Evolutionary conservation across 208 protist species (phyloP), one percentile per base, ranked within the genome.

Genomic region (Leishmania aethiopica): DNA sequence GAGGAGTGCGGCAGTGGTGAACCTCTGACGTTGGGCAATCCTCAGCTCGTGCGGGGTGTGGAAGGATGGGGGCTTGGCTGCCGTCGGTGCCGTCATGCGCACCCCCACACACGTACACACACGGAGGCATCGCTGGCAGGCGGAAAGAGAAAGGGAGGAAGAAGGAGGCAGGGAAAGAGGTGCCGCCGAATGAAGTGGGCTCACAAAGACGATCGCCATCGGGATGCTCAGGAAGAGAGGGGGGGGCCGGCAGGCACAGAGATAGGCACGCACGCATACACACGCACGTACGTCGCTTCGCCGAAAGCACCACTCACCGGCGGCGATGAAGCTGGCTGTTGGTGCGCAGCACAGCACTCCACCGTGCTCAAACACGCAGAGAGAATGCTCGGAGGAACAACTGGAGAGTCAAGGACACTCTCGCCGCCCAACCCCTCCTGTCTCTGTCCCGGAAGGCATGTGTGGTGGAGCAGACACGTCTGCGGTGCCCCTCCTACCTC

Each of bases 21-120:
- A 3, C 22, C 45, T 35, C 45, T 10, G 42, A 53, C 40, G 42
- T 2, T 32, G 42, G 15, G 25, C 35, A 47, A n/a, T 35, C 8
- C 62, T 4, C 69, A 47, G 69, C n/a, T 49, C 28, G 40, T 51
- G 69, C 25, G 6, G 42, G 7, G 37, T 45, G 45, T 45, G 42
- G 69, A 73, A 47, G 10, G n/a, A 53, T 73, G 69, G n/a, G 69
- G 69, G 42, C 25, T 73, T 32, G 69, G 69, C 19, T 28, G 69
- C 42, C 69, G 28, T 47, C 69, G 22, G 5, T 32, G 17, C 35
- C 15, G 25, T 42, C 25, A 51, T 49, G 45, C 32, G 42, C 69
- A 73, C 25, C 42, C 11, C 25, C 22, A 32, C 19, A 35, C 69
- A 28, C 60, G n/a, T 32, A 37, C 60, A 40, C 60, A 40, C 60